phyloP scores from a whole-genome alignment of 2,329 filamentous ascomycete species.

The Aspergillus alliaceus region DNA sequence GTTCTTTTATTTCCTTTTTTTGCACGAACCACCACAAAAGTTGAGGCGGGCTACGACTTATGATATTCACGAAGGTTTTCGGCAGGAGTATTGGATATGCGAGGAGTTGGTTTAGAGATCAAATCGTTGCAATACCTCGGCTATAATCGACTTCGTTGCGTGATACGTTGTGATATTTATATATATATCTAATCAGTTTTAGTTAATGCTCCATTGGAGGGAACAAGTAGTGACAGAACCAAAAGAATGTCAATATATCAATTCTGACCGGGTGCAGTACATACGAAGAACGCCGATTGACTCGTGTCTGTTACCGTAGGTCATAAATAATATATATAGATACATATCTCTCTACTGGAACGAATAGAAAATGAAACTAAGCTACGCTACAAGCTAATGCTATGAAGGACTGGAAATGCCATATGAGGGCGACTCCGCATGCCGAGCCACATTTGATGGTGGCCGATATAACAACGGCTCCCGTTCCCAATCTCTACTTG shows the following conservation, averaged over 20 bases:
- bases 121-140: background rate
- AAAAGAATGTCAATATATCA: background rate
- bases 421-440: background rate
- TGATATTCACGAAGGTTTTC: background rate
- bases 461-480: constrained; percentile 13
- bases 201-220: background rate
- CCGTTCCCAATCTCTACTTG: constrained; percentile 17
- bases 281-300: background rate
- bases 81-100: background rate
- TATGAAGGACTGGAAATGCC: background rate
- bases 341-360: background rate
- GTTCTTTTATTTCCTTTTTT: background rate
- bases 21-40: background rate
- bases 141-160: background rate
- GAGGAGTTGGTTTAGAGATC: background rate
- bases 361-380: background rate
- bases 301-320: background rate
- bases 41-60: background rate
- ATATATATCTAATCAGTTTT: background rate
- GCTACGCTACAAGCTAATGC: background rate
- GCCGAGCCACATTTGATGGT: background rate
- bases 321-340: background rate
- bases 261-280: background rate
- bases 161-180: background rate
- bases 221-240: background rate